Evolutionary conservation across 2,329 filamentous ascomycete species (phyloP), one percentile per base, ranked within the genome.

Genomic region (Botryotinia narcissicola): DNA sequence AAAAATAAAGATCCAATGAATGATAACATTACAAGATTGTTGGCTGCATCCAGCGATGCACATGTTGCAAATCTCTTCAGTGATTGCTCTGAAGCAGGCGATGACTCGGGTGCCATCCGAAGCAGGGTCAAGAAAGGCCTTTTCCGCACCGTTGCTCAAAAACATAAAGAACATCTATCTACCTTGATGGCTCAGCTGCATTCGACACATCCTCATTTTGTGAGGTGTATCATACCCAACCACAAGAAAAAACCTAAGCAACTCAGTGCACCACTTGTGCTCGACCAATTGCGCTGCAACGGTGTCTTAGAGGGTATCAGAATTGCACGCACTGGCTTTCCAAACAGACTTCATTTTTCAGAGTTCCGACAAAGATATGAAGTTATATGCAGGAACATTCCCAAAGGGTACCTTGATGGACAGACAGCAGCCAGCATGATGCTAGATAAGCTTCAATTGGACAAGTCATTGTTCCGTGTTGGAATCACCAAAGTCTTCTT

Each of bases 1-100:
- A 99, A 98, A 87, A 99, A 99, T 86, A 99, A 99, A 82, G 96
- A 99, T 80, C 97, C 96, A 1, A 83, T 99, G 63, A 98, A 98
- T 79, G 97, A 99, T 86, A 99, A 98, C 76, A 88, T 99, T 75
- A 99, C 97, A 0, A 90, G 94, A 35, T 87, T 99, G 12, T 87
- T 99, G 51, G 93, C 95, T 54, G 87, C 88, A 22, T 99, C 97
- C 1, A 90, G 87, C 3, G 91, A 98, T 81, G 90, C 88, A 75
- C 95, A 99, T 80, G 87, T 98, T 75, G 93, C 94, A 2, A 88
- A 87, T 57, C 86, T 99, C 0, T 99, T 99, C 81, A 86, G 89
- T 8, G 97, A 99, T 82, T 99, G 95, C 79, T 92, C 91, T 12
- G 95, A 97, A 72, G 81, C 86, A 2, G 93, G 95, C 57, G 95